Percentiles rank a stretch among this genome's conserved stretches.
Evolutionary conservation across 2,329 filamentous ascomycete species (phyloP).

Genomic region (Colletotrichum tamarilloi): DNA sequence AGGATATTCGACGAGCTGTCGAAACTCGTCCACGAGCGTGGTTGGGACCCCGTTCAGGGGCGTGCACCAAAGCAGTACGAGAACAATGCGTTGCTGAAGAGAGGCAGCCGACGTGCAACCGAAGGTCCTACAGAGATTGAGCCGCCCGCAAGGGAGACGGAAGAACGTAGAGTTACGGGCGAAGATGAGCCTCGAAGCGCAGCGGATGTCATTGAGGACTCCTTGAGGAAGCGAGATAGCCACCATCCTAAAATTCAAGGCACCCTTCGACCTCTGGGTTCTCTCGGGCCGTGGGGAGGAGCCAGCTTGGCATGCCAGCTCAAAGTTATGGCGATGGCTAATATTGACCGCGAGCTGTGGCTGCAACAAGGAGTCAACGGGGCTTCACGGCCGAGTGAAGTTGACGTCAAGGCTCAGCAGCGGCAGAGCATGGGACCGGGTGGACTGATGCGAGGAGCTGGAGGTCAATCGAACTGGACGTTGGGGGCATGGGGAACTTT

Average conservation of each 20-base stretch:
- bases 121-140: constrained; percentile 36
- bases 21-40: constrained; percentile 71
- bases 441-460: constrained; percentile 55
- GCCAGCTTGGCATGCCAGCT: constrained; percentile 77
- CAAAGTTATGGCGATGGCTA: constrained; percentile 75
- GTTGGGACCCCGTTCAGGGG: constrained; percentile 83
- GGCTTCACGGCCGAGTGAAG: constrained; percentile 68
- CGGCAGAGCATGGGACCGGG: constrained; percentile 74
- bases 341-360: constrained; percentile 79
- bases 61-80: constrained; percentile 70
- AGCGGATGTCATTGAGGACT: constrained; percentile 67
- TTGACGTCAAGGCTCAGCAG: constrained; percentile 67
- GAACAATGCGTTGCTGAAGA: constrained; percentile 56
- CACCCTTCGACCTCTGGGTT: constrained; percentile 72
- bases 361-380: constrained; percentile 73
- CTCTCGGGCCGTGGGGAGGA: constrained; percentile 79
- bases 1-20: constrained; percentile 82
- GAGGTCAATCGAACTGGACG: constrained; percentile 66
- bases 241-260: constrained; percentile 59
- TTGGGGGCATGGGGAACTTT: constrained; percentile 67
- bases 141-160: constrained; percentile 10
- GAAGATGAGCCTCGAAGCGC: constrained; percentile 52
- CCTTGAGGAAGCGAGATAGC: constrained; percentile 52
- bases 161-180: constrained; percentile 44
- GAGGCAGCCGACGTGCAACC: constrained; percentile 40